phyloP scores from a whole-genome alignment of 2,329 filamentous ascomycete genomes.

The Clonostachys chloroleuca region DNA sequence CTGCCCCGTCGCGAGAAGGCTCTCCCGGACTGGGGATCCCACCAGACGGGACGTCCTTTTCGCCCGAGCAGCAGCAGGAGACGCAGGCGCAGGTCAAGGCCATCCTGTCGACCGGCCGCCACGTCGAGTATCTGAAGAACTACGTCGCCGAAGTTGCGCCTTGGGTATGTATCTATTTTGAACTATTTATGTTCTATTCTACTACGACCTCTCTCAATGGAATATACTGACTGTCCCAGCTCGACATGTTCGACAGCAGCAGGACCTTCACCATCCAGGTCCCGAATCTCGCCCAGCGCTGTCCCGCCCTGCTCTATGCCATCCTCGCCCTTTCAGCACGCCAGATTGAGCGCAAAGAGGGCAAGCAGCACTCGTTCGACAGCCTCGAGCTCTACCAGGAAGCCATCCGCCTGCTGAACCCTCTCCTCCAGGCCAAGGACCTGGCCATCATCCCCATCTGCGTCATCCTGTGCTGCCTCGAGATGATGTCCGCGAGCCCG shows the following conservation, averaged over 20 bases:
- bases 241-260: slow-evolving; percentile 54
- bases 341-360: slow-evolving; percentile 46
- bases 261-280: slow-evolving; percentile 48
- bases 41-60: not conserved
- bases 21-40: slow-evolving; percentile 20
- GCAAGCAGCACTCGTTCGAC: slow-evolving; percentile 36
- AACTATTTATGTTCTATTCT: not conserved
- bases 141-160: slow-evolving; percentile 49
- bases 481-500: slow-evolving; percentile 35
- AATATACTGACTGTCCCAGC: slow-evolving; percentile 16
- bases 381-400: slow-evolving; percentile 52
- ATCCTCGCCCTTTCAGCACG: slow-evolving; percentile 50
- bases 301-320: slow-evolving; percentile 41
- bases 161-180: slow-evolving; percentile 27
- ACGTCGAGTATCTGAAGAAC: slow-evolving; percentile 36
- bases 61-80: slow-evolving; percentile 10
- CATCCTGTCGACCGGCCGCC: slow-evolving; percentile 20
- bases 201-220: slow-evolving; percentile 1
- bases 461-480: slow-evolving; percentile 30
- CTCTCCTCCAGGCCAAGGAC: slow-evolving; percentile 23
- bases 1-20: slow-evolving; percentile 29
- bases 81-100: slow-evolving; percentile 13
- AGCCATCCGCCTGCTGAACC: slow-evolving; percentile 37
- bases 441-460: slow-evolving; percentile 27
- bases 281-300: slow-evolving; percentile 39